Conservation (phyloP, 768 basidiomycete genomes). For the Tylopilus sp. region DNA sequence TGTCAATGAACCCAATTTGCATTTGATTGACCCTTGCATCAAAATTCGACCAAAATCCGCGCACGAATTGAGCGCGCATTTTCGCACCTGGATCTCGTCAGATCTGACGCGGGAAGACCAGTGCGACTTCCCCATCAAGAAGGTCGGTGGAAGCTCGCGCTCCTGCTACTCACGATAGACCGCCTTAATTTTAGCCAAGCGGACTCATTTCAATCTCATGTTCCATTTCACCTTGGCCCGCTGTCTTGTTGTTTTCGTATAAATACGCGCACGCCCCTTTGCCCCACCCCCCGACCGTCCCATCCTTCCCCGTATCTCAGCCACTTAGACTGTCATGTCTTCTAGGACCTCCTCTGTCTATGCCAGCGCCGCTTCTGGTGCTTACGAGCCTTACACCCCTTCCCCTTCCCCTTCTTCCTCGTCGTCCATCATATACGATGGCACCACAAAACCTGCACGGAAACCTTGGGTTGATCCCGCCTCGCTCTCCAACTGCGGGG, state of each 20-base stretch:
- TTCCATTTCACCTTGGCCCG: slow-evolving; percentile 11
- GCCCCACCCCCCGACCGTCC: slow-evolving; percentile 1
- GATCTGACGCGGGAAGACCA: slow-evolving; percentile 13
- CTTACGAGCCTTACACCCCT: slow-evolving; percentile 25
- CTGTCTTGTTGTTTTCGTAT: slow-evolving; percentile 17
- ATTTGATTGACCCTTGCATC: slow-evolving; percentile 7
- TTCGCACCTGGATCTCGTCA: slow-evolving; percentile 21
- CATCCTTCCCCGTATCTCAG: not conserved
- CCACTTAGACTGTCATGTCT: slow-evolving; percentile 19
- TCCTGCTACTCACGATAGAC: slow-evolving; percentile 24
- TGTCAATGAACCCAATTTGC: slow-evolving; percentile 1
- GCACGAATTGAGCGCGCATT: not conserved
- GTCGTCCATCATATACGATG: slow-evolving; percentile 28
- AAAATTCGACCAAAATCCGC: slow-evolving; percentile 2
- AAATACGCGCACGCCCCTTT: slow-evolving; percentile 25
- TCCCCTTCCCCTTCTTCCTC: slow-evolving; percentile 19
- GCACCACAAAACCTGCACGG: slow-evolving; percentile 18
- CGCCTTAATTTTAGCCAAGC: slow-evolving; percentile 29
- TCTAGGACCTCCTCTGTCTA: slow-evolving; percentile 27
- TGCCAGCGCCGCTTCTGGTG: slow-evolving; percentile 25
- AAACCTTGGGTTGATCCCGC: slow-evolving; percentile 66
- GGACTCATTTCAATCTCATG: slow-evolving; percentile 18
- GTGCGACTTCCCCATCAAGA: slow-evolving; percentile 26
- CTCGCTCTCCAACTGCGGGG: slow-evolving; percentile 54
- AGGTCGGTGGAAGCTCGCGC: slow-evolving; percentile 15